Conservation (phyloP, 2,329 filamentous ascomycete species). For the Colletotrichum sp. region DNA sequence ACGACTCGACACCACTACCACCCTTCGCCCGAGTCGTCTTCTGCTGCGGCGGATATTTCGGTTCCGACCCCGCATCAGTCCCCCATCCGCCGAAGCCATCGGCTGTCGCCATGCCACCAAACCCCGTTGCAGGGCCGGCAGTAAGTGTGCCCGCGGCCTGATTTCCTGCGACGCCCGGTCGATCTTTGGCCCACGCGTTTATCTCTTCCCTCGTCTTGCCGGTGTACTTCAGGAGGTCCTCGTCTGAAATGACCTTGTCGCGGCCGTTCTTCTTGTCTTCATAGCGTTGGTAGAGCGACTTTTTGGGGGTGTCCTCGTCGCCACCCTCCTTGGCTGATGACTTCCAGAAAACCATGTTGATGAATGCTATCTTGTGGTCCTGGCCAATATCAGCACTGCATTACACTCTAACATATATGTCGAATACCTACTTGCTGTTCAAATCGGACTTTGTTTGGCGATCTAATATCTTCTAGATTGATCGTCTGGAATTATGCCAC, state of each 20-base stretch:
- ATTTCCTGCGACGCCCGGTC: constrained; percentile 45
- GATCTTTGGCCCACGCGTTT: constrained; percentile 38
- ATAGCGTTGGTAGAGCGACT: constrained; percentile 35
- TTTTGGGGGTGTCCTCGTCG: constrained; percentile 22
- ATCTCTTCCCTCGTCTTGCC: constrained; percentile 38
- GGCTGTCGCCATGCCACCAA: constrained; percentile 32
- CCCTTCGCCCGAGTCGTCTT: background rate
- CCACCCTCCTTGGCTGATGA: background rate
- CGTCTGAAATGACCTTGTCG: constrained; percentile 35
- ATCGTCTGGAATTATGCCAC: background rate
- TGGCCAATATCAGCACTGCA: background rate
- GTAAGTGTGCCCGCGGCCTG: constrained; percentile 38
- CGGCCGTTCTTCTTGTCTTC: constrained; percentile 34
- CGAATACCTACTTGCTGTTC: background rate
- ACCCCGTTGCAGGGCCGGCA: constrained; percentile 32
- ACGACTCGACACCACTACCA: background rate
- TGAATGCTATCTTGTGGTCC: background rate
- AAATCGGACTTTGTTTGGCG: background rate
- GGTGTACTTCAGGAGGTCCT: constrained; percentile 45
- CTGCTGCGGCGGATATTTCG: constrained; percentile 39
- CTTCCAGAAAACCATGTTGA: background rate
- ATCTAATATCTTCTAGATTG: background rate
- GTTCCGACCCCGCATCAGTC: constrained; percentile 27
- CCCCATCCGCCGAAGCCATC: constrained; percentile 41
- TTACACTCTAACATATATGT: background rate